A percentile compares a stretch with the other conserved stretches of the same genome.
These are phyloP conservation scores for Alternaria brassicicola DNA, from an alignment of 2,329 filamentous ascomycete genomes.

Conservation along the genomic window DNA sequence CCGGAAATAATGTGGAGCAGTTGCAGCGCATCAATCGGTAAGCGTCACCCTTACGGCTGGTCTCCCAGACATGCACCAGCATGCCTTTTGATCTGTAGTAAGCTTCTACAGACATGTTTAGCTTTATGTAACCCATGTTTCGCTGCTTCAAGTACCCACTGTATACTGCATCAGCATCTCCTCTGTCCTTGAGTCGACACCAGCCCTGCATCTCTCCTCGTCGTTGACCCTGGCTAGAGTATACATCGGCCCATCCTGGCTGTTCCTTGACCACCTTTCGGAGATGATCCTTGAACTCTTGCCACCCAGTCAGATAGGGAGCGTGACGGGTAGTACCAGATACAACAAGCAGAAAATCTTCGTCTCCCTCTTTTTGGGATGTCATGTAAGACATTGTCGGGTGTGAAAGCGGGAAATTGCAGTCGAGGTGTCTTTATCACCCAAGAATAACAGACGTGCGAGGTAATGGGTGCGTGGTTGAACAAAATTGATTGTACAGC, in stretches of 20 bases:
- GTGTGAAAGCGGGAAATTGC: not conserved
- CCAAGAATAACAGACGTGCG: too few relatives aligned
- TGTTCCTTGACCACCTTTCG: slow-evolving; percentile 43
- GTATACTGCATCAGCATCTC: slow-evolving; percentile 45
- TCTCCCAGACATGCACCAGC: slow-evolving; percentile 44
- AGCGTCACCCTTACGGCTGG: slow-evolving; percentile 32
- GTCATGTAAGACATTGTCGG: slow-evolving; percentile 19
- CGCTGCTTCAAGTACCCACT: slow-evolving; percentile 24
- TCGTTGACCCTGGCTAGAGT: slow-evolving; percentile 30
- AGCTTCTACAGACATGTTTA: slow-evolving; percentile 19
- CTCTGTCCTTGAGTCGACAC: slow-evolving; percentile 42
- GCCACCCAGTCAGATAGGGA: slow-evolving; percentile 41
- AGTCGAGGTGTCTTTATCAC: not conserved
- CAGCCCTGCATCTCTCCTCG: slow-evolving; percentile 44
- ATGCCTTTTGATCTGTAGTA: slow-evolving; percentile 32
- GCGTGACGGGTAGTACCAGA: slow-evolving; percentile 34
- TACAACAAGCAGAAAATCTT: slow-evolving; percentile 40
- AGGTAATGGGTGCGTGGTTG: not conserved
- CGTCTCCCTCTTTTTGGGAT: slow-evolving; percentile 26
- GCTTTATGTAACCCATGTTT: slow-evolving; percentile 2
- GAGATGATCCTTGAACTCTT: slow-evolving; percentile 48
- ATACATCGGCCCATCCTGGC: slow-evolving; percentile 48
- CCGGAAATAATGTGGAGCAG: slow-evolving; percentile 37
- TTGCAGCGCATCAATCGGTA: slow-evolving; percentile 45
- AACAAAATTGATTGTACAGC: not conserved